Evolutionary conservation across 2,329 filamentous ascomycete genomes (phyloP).

Genomic region (Xylariales sp.): DNA sequence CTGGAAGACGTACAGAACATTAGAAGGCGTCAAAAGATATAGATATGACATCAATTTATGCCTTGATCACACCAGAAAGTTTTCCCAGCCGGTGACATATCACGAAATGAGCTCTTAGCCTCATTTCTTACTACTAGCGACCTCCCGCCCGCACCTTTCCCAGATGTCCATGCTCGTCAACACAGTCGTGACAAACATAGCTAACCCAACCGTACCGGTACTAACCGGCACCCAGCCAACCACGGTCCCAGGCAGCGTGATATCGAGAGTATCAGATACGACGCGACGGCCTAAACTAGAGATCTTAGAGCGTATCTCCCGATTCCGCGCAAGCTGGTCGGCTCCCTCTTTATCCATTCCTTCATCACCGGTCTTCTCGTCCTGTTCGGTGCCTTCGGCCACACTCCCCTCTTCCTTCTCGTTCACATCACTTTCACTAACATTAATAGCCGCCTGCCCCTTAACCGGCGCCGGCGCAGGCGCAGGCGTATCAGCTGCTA

Average conservation of each 20-base stretch:
- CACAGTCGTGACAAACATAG: constrained; percentile 71
- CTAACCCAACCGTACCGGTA: constrained; percentile 64
- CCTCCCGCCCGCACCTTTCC: constrained; percentile 59
- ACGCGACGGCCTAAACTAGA: constrained; percentile 59
- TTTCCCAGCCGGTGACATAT: neutral
- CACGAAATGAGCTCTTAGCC: neutral
- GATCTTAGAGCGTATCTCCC: constrained; percentile 48
- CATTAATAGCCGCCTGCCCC: constrained; percentile 19
- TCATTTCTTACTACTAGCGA: constrained; percentile 29
- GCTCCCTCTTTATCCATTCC: constrained; percentile 51
- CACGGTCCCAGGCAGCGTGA: constrained; percentile 69
- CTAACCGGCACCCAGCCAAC: constrained; percentile 70
- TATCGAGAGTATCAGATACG: constrained; percentile 69
- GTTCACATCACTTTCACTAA: constrained; percentile 1
- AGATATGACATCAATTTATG: constrained; percentile 14
- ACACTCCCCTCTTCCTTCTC: constrained; percentile 30
- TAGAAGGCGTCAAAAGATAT: constrained; percentile 7
- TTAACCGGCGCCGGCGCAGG: constrained; percentile 48
- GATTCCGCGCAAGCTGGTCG: constrained; percentile 49
- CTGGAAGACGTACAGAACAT: neutral
- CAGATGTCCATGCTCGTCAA: constrained; percentile 72
- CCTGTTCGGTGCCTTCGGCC: constrained; percentile 15
- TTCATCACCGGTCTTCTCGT: constrained; percentile 33
- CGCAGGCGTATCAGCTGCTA: constrained; percentile 53
- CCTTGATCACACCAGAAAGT: neutral